Conservation (phyloP, 2,329 filamentous ascomycete genomes). For the Pseudogymnoascus destructans region DNA sequence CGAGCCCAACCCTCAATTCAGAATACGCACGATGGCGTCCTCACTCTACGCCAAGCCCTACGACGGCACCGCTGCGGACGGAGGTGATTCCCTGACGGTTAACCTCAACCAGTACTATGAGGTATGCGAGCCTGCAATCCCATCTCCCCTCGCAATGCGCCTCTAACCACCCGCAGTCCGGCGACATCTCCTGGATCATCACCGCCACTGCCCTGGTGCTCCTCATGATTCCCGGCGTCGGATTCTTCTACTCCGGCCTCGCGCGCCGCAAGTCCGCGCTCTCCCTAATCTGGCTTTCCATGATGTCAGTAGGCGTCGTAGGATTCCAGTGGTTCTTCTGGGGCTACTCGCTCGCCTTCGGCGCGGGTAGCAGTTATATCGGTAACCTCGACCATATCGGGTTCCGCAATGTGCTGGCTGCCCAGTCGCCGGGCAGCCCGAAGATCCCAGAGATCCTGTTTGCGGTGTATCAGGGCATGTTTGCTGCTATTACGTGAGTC, state of each 20-base stretch:
- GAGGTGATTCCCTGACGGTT: conserved; percentile 45
- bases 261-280: conserved; percentile 80
- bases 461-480: conserved; percentile 80
- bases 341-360: conserved; percentile 26
- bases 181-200: conserved; percentile 78
- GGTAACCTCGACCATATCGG: conserved; percentile 71
- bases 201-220: conserved; percentile 70
- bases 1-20: neutral
- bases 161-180: conserved; percentile 37
- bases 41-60: conserved; percentile 29
- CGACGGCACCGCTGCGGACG: conserved; percentile 42
- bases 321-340: conserved; percentile 76
- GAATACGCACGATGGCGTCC: conserved; percentile 11
- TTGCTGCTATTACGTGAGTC: conserved; percentile 64
- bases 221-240: conserved; percentile 87
- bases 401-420: conserved; percentile 60
- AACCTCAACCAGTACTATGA: conserved; percentile 81
- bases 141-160: neutral
- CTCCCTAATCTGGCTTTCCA: conserved; percentile 78
- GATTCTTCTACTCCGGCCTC: conserved; percentile 85
- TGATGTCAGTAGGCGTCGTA: conserved; percentile 74
- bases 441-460: conserved; percentile 75
- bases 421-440: conserved; percentile 58
- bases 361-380: conserved; percentile 44
- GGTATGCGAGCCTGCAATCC: conserved; percentile 32